phyloP scores from a whole-genome alignment of 441 rosid genomes.

The Syzygium syzygioides region DNA sequence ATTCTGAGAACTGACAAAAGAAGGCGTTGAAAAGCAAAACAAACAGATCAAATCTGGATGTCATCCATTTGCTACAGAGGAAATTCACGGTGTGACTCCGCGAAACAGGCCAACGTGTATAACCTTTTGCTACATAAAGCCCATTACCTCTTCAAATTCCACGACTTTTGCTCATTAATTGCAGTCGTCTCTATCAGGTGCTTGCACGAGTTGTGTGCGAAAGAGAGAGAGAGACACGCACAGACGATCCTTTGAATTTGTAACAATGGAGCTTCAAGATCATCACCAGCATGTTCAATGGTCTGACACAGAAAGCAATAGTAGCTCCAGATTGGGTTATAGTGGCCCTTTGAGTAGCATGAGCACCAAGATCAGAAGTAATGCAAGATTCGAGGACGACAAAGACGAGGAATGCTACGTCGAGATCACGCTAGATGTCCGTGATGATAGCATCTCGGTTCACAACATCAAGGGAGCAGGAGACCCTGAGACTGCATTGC shows the following conservation, averaged over 20 bases:
- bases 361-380: constrained; percentile 23
- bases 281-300: constrained; percentile 19
- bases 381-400: constrained; percentile 38
- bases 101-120: background rate
- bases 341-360: constrained; percentile 33
- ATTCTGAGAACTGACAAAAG: background rate
- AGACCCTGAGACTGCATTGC: constrained; percentile 25
- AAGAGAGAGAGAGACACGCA: background rate
- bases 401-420: constrained; percentile 28
- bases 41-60: background rate
- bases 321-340: constrained; percentile 18
- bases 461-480: constrained; percentile 29
- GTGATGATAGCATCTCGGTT: constrained; percentile 39
- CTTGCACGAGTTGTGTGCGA: background rate
- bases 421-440: constrained; percentile 47
- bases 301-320: constrained; percentile 31
- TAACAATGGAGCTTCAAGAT: constrained; percentile 36
- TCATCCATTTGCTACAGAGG: background rate
- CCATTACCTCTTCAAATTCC: background rate
- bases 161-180: background rate
- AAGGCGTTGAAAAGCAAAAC: background rate
- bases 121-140: background rate
- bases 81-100: background rate
- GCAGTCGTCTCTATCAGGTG: background rate
- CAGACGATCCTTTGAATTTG: background rate